A percentile compares a stretch with the other conserved stretches of the same genome.
Conservation (phyloP, 129 eudicot species). For the Lonicera japonica region DNA sequence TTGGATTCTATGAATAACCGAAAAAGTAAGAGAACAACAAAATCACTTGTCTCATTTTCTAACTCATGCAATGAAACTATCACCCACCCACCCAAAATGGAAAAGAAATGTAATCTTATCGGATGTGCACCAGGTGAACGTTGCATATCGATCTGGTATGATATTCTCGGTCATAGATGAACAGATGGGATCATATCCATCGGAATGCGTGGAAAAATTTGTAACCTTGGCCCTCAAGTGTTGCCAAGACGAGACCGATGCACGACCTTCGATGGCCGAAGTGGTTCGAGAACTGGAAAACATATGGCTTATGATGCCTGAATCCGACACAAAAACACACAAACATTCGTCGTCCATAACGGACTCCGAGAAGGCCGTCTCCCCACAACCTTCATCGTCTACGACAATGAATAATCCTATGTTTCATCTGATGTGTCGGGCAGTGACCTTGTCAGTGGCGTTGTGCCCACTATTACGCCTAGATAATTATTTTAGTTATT, state of each 20-base stretch:
- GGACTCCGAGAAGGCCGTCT: slow-evolving; percentile 14
- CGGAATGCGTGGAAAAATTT: slow-evolving; percentile 76
- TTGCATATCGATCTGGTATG: slow-evolving; percentile 68
- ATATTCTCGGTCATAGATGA: slow-evolving; percentile 71
- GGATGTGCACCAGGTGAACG: slow-evolving; percentile 62
- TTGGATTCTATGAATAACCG: no score
- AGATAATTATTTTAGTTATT: slow-evolving; percentile 32
- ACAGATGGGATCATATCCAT: slow-evolving; percentile 80
- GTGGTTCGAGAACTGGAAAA: slow-evolving; percentile 73
- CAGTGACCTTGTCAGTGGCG: slow-evolving; percentile 88
- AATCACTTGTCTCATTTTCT: no score
- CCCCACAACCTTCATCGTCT: slow-evolving; percentile 38
- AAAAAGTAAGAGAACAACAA: no score
- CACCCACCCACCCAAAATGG: no score
- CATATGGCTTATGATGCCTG: slow-evolving; percentile 66
- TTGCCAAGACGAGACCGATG: slow-evolving; percentile 74
- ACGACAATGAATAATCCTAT: slow-evolving; percentile 34
- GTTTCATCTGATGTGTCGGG: slow-evolving; percentile 68
- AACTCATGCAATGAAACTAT: no score
- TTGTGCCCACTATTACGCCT: slow-evolving; percentile 56
- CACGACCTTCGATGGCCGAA: slow-evolving; percentile 82
- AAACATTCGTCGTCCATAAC: slow-evolving; percentile 2
- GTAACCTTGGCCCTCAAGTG: slow-evolving; percentile 69
- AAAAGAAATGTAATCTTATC: no score
- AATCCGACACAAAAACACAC: slow-evolving; percentile 36